phyloP scores from a whole-genome alignment of 148 eudicot genomes.

The Chenopodium suecicum region DNA sequence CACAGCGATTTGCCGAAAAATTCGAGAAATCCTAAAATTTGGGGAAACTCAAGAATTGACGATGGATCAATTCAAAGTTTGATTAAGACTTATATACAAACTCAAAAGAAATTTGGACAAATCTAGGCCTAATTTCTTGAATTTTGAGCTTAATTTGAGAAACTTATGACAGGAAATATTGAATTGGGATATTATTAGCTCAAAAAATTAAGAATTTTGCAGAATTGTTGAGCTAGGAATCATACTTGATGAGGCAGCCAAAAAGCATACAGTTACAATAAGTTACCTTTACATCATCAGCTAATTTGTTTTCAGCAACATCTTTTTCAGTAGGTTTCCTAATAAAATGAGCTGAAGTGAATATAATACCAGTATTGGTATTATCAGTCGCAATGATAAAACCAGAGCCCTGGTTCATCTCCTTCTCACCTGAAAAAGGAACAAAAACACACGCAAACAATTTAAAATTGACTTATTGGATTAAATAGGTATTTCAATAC shows the following conservation, averaged over 20 bases:
- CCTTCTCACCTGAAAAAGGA: constrained; percentile 15
- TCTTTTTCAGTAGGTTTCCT: neutral
- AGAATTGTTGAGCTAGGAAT: too few species aligned
- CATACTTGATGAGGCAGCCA: neutral
- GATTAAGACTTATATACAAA: too few species aligned
- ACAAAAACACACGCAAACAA: too few species aligned
- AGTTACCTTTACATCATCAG: constrained; percentile 17
- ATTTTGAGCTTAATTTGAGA: too few species aligned
- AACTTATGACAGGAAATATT: too few species aligned
- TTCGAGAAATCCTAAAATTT: too few species aligned
- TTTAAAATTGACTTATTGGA: neutral
- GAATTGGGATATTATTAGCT: neutral
- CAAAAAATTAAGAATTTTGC: too few species aligned
- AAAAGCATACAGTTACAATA: neutral
- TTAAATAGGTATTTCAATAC: neutral
- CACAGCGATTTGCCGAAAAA: too few species aligned
- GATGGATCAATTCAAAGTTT: too few species aligned
- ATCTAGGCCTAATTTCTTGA: too few species aligned
- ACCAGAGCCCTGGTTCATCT: constrained; percentile 16
- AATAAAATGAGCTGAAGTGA: constrained; percentile 21
- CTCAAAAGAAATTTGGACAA: too few species aligned
- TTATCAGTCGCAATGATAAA: constrained; percentile 11
- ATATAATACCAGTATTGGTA: neutral
- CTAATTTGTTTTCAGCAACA: neutral
- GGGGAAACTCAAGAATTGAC: too few species aligned